Percentiles rank a stretch among this genome's conserved stretches.
These are phyloP conservation scores for Podospora pseudocomata DNA, from an alignment of 495 filamentous ascomycete species.

Conservation along the genomic window DNA sequence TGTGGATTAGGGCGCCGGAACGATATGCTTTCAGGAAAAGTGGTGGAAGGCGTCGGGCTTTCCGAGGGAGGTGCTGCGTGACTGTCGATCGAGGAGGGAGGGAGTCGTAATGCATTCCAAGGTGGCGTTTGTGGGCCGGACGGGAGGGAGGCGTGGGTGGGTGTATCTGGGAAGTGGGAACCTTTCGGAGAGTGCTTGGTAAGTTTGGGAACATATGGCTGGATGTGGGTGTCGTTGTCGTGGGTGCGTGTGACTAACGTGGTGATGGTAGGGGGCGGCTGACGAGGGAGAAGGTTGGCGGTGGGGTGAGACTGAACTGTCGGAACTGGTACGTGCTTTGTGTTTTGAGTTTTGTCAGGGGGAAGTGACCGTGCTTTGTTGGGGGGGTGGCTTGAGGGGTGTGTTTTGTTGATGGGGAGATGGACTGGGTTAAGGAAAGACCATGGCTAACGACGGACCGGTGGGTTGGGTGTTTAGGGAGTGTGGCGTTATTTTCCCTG, in stretches of 20 bases:
- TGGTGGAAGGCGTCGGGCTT: conserved; percentile 67
- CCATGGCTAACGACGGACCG: not conserved
- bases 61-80: conserved; percentile 64
- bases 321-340: conserved; percentile 61
- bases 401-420: too few species aligned
- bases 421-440: not conserved
- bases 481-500: conserved; percentile 76
- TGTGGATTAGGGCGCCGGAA: conserved; percentile 57
- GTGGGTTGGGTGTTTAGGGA: conserved; percentile 48
- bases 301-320: conserved; percentile 69
- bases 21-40: conserved; percentile 68
- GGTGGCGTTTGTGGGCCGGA: conserved; percentile 62
- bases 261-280: conserved; percentile 44
- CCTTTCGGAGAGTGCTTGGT: conserved; percentile 89
- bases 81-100: conserved; percentile 63
- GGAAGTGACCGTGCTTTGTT: not conserved
- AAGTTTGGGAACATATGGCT: conserved; percentile 27
- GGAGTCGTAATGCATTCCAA: conserved; percentile 89
- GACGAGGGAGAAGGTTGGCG: conserved; percentile 59
- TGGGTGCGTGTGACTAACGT: not conserved
- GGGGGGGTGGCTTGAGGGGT: not conserved
- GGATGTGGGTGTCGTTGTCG: too few species aligned
- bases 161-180: conserved; percentile 93
- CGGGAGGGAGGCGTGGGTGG: conserved; percentile 43
- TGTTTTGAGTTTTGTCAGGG: not conserved